phyloP scores from a whole-genome alignment of 805 yeast genomes.

The Nakazawaea sp. region DNA sequence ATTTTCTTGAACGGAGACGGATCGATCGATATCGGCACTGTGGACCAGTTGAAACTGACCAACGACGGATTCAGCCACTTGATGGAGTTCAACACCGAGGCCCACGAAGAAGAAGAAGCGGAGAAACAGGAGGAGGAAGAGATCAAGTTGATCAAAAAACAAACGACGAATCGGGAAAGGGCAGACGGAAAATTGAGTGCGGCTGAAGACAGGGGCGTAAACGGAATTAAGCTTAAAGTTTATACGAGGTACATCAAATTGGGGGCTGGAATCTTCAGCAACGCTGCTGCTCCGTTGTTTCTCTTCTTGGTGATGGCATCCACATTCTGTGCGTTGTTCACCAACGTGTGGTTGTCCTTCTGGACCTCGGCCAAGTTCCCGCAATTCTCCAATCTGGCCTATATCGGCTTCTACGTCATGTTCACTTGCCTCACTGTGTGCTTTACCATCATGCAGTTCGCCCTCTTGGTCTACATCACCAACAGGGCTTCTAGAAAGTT shows the following conservation, averaged over 20 bases:
- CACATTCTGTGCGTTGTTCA: conserved; percentile 47
- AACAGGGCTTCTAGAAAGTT: conserved; percentile 48
- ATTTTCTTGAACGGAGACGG: conserved; percentile 57
- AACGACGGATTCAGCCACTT: conserved; percentile 39
- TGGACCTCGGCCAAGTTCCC: conserved; percentile 59
- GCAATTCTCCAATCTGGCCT: conserved; percentile 38
- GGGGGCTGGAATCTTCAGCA: conserved; percentile 46
- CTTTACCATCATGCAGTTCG: conserved; percentile 34
- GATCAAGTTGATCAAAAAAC: conserved; percentile 15
- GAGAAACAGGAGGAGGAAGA: conserved; percentile 21
- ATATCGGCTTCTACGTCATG: conserved; percentile 69
- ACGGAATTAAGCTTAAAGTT: conserved; percentile 36
- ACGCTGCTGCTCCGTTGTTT: conserved; percentile 21
- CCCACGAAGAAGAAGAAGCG: conserved; percentile 20
- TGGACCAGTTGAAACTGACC: conserved; percentile 36
- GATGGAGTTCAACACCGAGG: conserved; percentile 34
- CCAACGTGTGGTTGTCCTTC: conserved; percentile 75
- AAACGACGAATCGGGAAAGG: conserved; percentile 18
- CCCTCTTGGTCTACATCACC: conserved; percentile 40
- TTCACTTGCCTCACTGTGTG: conserved; percentile 43
- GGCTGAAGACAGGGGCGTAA: conserved; percentile 24
- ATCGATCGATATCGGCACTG: conserved; percentile 45
- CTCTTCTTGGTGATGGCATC: conserved; percentile 23
- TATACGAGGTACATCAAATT: conserved; percentile 42
- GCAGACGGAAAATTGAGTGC: conserved; percentile 22